phyloP scores from a whole-genome alignment of 768 basidiomycete genomes.

The Rhizopogon vinicolor region DNA sequence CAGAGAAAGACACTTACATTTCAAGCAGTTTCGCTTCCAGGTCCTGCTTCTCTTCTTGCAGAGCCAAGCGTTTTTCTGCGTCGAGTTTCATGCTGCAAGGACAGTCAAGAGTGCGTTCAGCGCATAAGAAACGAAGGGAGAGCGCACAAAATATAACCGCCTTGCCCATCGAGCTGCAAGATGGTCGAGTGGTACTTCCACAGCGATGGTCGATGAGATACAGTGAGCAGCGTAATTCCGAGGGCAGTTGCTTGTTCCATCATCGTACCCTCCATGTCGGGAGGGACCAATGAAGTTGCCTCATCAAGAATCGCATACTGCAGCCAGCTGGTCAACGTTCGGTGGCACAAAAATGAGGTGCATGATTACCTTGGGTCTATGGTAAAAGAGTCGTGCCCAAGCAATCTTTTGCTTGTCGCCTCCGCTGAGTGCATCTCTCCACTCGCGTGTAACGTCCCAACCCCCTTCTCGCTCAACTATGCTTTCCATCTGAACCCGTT shows the following conservation, averaged over 20 bases:
- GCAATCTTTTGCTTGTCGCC: conserved; percentile 98
- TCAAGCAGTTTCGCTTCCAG: conserved; percentile 83
- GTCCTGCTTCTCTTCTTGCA: conserved; percentile 93
- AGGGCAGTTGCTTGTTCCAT: conserved; percentile 87
- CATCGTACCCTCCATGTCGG: conserved; percentile 91
- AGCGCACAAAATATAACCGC: conserved; percentile 91
- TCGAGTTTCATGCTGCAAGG: conserved; percentile 74
- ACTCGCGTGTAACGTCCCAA: conserved; percentile 86
- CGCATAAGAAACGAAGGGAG: neutral
- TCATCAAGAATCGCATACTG: conserved; percentile 97
- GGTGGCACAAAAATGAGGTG: neutral
- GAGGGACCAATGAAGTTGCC: conserved; percentile 90
- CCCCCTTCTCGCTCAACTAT: conserved; percentile 96
- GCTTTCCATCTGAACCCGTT: conserved; percentile 76
- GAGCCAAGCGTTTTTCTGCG: conserved; percentile 80
- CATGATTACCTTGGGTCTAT: conserved; percentile 73
- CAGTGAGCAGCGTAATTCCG: conserved; percentile 90
- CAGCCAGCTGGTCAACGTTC: conserved; percentile 2
- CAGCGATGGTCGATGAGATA: conserved; percentile 90
- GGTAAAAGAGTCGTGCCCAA: conserved; percentile 96
- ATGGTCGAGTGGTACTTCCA: conserved; percentile 93
- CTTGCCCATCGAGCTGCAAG: conserved; percentile 90
- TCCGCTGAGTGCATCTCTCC: conserved; percentile 90
- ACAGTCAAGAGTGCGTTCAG: neutral
- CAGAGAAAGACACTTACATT: conserved; percentile 51